A percentile compares a stretch with the other conserved stretches of the same genome.
Evolutionary conservation across 192 early-diverging fungal genomes (phyloP).

Genomic region (Funneliformis geosporum): DNA sequence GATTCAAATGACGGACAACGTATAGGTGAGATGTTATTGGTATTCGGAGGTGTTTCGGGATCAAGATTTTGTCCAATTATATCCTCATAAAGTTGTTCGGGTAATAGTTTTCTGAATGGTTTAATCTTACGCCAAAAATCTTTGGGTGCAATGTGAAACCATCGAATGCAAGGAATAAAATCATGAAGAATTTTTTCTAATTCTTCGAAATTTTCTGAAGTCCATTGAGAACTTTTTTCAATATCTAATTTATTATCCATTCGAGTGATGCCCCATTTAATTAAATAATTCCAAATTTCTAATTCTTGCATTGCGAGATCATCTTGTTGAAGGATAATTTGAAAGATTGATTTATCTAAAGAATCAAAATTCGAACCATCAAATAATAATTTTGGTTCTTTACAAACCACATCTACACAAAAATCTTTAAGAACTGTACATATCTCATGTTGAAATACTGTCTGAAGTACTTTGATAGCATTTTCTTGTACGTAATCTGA

Average conservation of each 20-base stretch:
- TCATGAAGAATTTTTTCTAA: neutral
- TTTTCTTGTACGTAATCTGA: neutral
- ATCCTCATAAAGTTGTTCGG: neutral
- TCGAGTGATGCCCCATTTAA: neutral
- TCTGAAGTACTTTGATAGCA: neutral
- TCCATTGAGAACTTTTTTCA: neutral
- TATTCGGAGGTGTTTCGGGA: neutral
- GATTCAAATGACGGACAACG: neutral
- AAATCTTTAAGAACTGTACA: neutral
- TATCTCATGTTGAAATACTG: neutral
- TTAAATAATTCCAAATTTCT: neutral
- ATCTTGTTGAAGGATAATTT: neutral
- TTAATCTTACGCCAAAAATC: neutral
- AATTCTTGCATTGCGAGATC: neutral
- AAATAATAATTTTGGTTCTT: neutral
- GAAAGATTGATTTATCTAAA: neutral
- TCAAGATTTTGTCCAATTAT: neutral
- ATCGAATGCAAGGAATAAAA: neutral
- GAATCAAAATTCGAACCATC: neutral
- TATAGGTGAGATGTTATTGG: neutral
- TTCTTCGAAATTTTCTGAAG: neutral
- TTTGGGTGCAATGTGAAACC: neutral
- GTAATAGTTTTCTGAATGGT: neutral
- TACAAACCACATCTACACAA: neutral
- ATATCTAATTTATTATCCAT: neutral